These are phyloP conservation scores for Panicum miliaceum DNA, from an alignment of 176 grass and related monocot genomes.

Conservation along the genomic window DNA sequence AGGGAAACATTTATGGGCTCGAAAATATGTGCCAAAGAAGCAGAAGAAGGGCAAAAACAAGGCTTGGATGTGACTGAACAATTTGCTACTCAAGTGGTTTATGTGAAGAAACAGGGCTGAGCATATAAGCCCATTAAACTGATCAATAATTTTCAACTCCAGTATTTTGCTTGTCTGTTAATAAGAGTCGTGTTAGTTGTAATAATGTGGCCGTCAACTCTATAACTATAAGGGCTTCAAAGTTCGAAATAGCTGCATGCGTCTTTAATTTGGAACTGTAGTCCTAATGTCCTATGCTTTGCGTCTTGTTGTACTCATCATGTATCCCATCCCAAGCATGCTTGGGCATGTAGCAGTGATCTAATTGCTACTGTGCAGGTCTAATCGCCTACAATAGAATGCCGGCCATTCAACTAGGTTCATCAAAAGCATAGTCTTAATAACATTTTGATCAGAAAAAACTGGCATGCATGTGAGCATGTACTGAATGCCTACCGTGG, in stretches of 20 bases:
- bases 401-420: no score
- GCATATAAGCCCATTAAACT: neutral
- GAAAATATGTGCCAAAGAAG: neutral
- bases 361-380: no score
- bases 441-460: no score
- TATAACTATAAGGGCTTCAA: no score
- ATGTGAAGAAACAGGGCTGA: neutral
- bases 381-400: no score
- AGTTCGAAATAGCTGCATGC: no score
- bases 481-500: no score
- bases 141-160: neutral
- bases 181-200: neutral
- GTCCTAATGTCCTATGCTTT: no score
- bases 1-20: conserved; percentile 18
- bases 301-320: neutral
- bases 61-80: neutral
- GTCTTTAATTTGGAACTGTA: neutral
- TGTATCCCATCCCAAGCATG: neutral
- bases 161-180: neutral
- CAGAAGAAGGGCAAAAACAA: neutral
- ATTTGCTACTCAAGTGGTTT: neutral
- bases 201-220: neutral
- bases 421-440: no score
- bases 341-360: neutral
- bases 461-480: no score